These are phyloP conservation scores for Esteya vermicola DNA, from an alignment of 2,329 filamentous ascomycete genomes.

Conservation along the genomic window DNA sequence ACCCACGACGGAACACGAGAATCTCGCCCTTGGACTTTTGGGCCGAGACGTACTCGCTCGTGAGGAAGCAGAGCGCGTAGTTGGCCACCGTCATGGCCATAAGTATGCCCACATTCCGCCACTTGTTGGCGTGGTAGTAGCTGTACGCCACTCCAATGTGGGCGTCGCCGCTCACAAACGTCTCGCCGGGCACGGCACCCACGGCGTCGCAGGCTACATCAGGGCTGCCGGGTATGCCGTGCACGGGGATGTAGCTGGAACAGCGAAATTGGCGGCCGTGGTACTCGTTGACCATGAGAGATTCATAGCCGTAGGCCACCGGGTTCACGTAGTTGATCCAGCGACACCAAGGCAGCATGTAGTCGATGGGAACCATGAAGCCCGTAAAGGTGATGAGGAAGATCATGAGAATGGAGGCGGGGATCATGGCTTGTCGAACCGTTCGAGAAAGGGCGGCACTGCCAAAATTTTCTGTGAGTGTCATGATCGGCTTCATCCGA, in stretches of 20 bases:
- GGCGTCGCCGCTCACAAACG: constrained; percentile 39
- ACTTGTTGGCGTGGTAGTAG: constrained; percentile 45
- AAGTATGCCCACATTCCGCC: constrained; percentile 59
- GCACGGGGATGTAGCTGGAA: constrained; percentile 25
- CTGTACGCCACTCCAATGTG: constrained; percentile 39
- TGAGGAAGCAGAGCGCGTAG: constrained; percentile 38
- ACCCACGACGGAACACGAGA: constrained; percentile 25
- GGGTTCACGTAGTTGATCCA: constrained; percentile 76
- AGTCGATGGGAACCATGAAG: constrained; percentile 44
- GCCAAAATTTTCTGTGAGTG: too few species aligned
- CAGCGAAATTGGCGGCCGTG: constrained; percentile 44
- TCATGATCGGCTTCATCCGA: too few species aligned
- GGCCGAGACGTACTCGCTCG: constrained; percentile 47
- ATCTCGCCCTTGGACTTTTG: constrained; percentile 64
- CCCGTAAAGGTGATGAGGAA: too few species aligned
- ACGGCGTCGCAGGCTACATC: constrained; percentile 36
- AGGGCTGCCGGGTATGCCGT: background rate
- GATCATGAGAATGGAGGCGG: constrained; percentile 47
- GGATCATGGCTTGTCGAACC: constrained; percentile 48
- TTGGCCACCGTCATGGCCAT: constrained; percentile 48
- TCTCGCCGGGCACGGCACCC: constrained; percentile 37
- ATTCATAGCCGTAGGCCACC: constrained; percentile 65
- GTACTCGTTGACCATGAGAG: constrained; percentile 74
- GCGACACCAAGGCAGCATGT: constrained; percentile 66
- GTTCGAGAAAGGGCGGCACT: constrained; percentile 40